Base-by-base conservation (phyloP, 169 alveolate species). In the Eimeria falciformis region DNA sequence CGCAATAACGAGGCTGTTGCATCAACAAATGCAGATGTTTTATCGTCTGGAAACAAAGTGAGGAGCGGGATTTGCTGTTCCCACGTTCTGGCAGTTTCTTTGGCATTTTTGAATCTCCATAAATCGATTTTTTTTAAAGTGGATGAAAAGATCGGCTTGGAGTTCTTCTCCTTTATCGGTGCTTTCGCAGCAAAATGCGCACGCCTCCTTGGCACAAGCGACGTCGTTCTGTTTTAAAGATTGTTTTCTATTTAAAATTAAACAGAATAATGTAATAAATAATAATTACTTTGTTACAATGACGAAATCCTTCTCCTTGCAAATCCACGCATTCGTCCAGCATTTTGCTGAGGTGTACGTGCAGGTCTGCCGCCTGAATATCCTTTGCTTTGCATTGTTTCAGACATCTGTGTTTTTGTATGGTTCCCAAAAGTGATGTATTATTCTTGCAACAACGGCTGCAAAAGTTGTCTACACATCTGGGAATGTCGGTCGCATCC, bases 161-260 rank as follows among this genome's bases (percentile, higher is more conserved):
- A 79, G 46, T 21, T 79, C 89, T 79, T 79, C 89, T 27, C 71
- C 89, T 53, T 58, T 47, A 21, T 82, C 90, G 33, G 79, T 82
- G 29, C 77, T 82, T 69, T 25, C 37, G 47, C 90, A 82, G 58
- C 90, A 82, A 62, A 82, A 82, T 56, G 65, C 53, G 43, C 90
- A 82, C 62, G 90, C 90, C 62, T 82, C 79, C 78, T 21, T 37
- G 27, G 56, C 65, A 29, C 90, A 82, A 9, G 65, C 55, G 62
- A 21, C 37, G 25, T 82, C 90, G 58, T 43, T 65, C 90, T 82
- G 43, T 25, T 82, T n/a, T 27, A 50, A 50, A 23, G 75, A 11
- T 55, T 47, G 0, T 18, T 9, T 2, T 50, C 62, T 12, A 50
- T 21, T 50, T 50, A 12, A 12, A 50, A 21, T 50, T 12, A 50